Percentiles rank a stretch among this genome's conserved stretches.
Conservation (phyloP, 345 rosid species). For the Jatropha curcas region DNA sequence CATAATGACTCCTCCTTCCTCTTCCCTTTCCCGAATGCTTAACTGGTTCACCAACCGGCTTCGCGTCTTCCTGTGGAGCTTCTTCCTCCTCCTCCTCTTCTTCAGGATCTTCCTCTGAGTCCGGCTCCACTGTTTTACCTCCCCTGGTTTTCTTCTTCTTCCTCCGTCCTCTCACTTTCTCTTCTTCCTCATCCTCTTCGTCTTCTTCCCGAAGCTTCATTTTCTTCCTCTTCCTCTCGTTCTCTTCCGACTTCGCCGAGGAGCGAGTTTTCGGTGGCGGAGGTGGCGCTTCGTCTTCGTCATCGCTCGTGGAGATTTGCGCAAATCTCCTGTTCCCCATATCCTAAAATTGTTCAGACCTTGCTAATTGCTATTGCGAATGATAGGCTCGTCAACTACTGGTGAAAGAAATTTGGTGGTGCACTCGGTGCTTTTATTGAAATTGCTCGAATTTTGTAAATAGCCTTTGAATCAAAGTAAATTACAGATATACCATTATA, state of each 20-base stretch:
- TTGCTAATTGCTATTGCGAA: not conserved
- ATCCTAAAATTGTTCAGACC: not conserved
- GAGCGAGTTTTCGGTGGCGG: slow-evolving; percentile 22
- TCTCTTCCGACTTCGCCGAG: slow-evolving; percentile 32
- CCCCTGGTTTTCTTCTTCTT: slow-evolving; percentile 24
- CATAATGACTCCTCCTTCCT: slow-evolving; percentile 56
- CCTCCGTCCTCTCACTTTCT: slow-evolving; percentile 28
- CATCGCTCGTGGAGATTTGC: slow-evolving; percentile 74
- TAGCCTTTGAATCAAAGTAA: too few species aligned
- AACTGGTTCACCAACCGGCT: slow-evolving; percentile 63
- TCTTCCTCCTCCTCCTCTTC: slow-evolving; percentile 62
- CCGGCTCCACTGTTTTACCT: slow-evolving; percentile 24
- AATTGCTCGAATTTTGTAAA: too few species aligned
- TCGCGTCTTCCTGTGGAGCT: slow-evolving; percentile 69
- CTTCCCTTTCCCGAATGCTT: slow-evolving; percentile 77
- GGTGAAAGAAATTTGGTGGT: not conserved
- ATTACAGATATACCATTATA: not conserved
- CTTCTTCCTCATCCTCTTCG: slow-evolving; percentile 35
- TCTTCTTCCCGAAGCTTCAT: slow-evolving; percentile 50
- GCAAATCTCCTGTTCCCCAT: slow-evolving; percentile 75
- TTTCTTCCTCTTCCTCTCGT: slow-evolving; percentile 51
- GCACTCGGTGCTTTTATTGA: not conserved
- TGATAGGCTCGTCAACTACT: not conserved
- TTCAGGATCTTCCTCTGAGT: slow-evolving; percentile 17
- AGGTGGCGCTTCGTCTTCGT: slow-evolving; percentile 49